Conservation (phyloP, 306 rosid species). For the Castanea mollissima region DNA sequence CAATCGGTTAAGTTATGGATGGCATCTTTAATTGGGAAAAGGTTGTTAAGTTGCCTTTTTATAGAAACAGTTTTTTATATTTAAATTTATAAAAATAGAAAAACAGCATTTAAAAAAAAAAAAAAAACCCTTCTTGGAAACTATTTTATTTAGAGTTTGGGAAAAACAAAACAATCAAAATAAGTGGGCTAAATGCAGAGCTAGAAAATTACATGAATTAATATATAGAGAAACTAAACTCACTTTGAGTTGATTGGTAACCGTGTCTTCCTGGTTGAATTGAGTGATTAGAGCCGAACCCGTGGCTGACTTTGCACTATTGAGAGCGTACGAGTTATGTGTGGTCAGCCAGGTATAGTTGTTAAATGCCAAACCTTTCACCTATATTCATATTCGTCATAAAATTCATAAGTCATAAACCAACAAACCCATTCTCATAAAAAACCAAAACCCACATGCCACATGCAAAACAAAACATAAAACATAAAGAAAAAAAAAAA, state of each 20-base stretch:
- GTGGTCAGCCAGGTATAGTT: slow-evolving; percentile 92
- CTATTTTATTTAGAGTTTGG: neutral
- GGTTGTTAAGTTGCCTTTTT: too few species aligned
- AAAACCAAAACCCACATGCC: neutral
- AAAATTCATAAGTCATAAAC: neutral
- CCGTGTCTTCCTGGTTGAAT: slow-evolving; percentile 78
- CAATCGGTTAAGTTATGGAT: too few species aligned
- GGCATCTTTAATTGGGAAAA: too few species aligned
- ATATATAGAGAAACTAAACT: slow-evolving; percentile 23
- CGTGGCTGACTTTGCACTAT: slow-evolving; percentile 60
- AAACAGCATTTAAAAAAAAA: too few species aligned
- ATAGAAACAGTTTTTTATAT: too few species aligned
- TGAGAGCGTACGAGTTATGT: slow-evolving; percentile 75
- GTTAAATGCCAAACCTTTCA: slow-evolving; percentile 72
- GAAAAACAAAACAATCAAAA: neutral
- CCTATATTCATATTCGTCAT: slow-evolving; percentile 31
- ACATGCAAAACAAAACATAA: neutral
- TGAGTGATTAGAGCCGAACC: slow-evolving; percentile 57
- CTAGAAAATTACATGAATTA: slow-evolving; percentile 7
- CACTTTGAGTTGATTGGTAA: slow-evolving; percentile 72
- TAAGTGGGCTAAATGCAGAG: neutral
- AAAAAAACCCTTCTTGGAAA: too few species aligned
- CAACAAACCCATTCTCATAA: neutral
- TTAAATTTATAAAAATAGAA: too few species aligned
- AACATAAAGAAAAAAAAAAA: too few species aligned